Evolutionary conservation across 805 yeast species (phyloP), one percentile per base, ranked within the genome.

Genomic region (Phaffomyces thermotolerans): DNA sequence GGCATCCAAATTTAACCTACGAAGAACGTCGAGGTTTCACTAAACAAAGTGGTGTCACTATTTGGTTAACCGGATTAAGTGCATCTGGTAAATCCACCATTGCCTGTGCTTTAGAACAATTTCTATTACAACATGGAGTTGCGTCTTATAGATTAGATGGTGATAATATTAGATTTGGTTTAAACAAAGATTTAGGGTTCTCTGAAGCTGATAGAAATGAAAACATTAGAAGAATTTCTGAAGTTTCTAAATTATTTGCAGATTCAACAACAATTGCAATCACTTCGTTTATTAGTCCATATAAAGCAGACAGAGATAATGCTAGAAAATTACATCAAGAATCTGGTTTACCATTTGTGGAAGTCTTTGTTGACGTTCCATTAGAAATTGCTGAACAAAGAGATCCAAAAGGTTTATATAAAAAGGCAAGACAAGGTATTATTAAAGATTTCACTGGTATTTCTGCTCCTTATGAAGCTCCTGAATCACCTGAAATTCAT

Each of bases 391-490:
- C 97, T 40, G 98, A 91, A 72, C 76, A 87, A 65, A 86, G 98
- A 69, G 98, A 91, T 65, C 98, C 98, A 51, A 91, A 91, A 71
- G 98, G 98, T 12, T 71, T 91, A 53, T 91, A 91, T 72, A 89
- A 89, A 68, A 91, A 91, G 75, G 98, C 98, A 15, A 80, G 97
- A 65, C 93, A 89, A 59, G 98, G 98, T 31, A 69, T 84, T 48
- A 90, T 90, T 64, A 86, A 86, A 67, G 95, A 90, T 60, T 90
- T 90, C 69, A 90, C 98, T 14, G 98, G 98, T 45, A 84, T 90
- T 45, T 81, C 89, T 51, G 97, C 96, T 10, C 98, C 98, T 33
- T 90, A 90, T 64, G 98, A 90, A 71, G 93, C 85, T 4, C 98
- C 98, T 40, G 83, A 75, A 53, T 58, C 66, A 31, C 87, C 98